Conservation (phyloP, 371 early-diverging fungal genomes). For the Chytridiales sp. region DNA sequence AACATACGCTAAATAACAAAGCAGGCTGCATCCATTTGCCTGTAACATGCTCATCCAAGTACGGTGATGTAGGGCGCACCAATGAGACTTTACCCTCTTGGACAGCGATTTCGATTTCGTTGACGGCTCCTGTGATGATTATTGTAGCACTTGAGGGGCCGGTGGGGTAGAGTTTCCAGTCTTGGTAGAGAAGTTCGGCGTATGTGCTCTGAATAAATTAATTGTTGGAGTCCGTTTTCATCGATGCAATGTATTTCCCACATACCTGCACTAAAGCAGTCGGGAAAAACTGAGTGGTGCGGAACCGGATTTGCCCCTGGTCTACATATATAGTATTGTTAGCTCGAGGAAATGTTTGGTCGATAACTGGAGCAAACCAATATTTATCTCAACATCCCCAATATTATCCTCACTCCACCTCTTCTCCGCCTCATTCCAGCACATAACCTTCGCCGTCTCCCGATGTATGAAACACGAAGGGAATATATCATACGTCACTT, state of each 20-base stretch:
- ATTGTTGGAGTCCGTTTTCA: not conserved
- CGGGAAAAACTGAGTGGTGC: constrained; percentile 45
- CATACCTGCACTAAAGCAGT: constrained; percentile 49
- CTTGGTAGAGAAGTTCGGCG: constrained; percentile 42
- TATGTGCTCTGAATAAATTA: constrained; percentile 31
- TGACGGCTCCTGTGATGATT: constrained; percentile 35
- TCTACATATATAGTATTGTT: constrained; percentile 14
- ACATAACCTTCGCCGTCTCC: constrained; percentile 43
- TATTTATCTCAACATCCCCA: constrained; percentile 46
- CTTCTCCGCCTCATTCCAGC: constrained; percentile 37
- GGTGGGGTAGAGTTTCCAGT: constrained; percentile 42
- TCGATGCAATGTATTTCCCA: not conserved
- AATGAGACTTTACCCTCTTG: constrained; percentile 39
- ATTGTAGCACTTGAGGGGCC: constrained; percentile 29
- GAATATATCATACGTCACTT: constrained; percentile 33
- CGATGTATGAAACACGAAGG: constrained; percentile 31
- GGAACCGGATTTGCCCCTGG: constrained; percentile 41
- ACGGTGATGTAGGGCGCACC: constrained; percentile 24
- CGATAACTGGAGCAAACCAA: constrained; percentile 14
- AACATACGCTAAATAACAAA: constrained; percentile 38
- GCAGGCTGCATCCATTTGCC: constrained; percentile 34
- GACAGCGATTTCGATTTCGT: constrained; percentile 43
- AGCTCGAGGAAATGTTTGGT: not conserved
- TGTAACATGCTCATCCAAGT: constrained; percentile 22
- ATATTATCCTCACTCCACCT: constrained; percentile 49